phyloP scores from a whole-genome alignment of 768 basidiomycete species.

The Tylopilus subfusipes region DNA sequence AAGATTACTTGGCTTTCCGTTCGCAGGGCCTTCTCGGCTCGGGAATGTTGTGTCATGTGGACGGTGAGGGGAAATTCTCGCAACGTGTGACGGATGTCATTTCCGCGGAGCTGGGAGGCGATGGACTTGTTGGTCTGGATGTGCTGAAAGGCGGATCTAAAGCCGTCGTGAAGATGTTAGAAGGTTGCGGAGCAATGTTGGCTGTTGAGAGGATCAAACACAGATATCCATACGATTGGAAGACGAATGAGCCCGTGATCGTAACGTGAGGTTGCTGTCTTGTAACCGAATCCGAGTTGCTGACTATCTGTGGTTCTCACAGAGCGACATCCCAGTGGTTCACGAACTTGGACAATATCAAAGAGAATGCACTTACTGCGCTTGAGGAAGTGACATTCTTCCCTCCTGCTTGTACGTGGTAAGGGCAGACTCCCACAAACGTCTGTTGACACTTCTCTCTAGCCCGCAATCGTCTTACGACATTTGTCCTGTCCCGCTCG shows the following conservation, averaged over 20 bases:
- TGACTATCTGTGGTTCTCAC: conserved; percentile 1
- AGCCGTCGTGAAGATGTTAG: conserved; percentile 60
- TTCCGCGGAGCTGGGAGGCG: conserved; percentile 32
- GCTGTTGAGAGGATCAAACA: conserved; percentile 74
- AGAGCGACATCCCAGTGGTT: conserved; percentile 98
- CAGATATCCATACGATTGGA: conserved; percentile 96
- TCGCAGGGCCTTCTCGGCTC: conserved; percentile 46
- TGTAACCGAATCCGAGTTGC: neutral
- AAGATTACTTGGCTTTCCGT: conserved; percentile 85
- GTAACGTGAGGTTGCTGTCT: conserved; percentile 57
- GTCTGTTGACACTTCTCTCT: neutral
- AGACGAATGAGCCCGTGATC: conserved; percentile 89
- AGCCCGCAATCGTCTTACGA: conserved; percentile 87
- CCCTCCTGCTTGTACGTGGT: conserved; percentile 64
- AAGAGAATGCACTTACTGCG: conserved; percentile 66
- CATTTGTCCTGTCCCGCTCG: conserved; percentile 82
- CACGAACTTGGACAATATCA: conserved; percentile 84
- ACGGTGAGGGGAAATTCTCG: conserved; percentile 70
- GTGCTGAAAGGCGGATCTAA: conserved; percentile 73
- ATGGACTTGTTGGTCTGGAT: conserved; percentile 59
- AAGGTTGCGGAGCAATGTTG: conserved; percentile 49
- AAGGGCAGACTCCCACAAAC: neutral
- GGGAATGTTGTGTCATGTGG: conserved; percentile 77
- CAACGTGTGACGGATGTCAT: conserved; percentile 54
- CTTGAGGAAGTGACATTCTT: conserved; percentile 70